These are phyloP conservation scores for Xylaria multiplex DNA, from an alignment of 2,329 filamentous ascomycete genomes.

Conservation along the genomic window DNA sequence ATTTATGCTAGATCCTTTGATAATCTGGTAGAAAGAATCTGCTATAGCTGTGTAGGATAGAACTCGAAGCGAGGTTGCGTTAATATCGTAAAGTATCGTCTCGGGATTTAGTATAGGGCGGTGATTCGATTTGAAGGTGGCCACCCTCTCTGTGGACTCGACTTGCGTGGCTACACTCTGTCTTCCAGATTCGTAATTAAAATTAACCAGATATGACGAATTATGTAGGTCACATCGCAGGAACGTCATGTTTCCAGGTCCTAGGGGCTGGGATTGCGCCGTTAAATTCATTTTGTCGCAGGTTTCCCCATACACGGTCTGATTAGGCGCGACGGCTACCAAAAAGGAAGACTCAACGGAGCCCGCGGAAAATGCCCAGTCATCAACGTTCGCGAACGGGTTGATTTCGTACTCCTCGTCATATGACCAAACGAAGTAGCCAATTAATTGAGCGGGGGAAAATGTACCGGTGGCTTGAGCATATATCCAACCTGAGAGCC, in stretches of 20 bases:
- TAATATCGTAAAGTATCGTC: neutral
- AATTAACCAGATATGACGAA: constrained; percentile 1
- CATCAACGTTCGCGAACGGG: too few species aligned
- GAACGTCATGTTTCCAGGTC: neutral
- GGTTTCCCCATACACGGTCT: too few species aligned
- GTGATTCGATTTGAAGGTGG: too few species aligned
- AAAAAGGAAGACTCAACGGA: neutral
- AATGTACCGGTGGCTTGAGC: too few species aligned
- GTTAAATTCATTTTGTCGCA: neutral
- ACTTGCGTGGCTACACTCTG: neutral
- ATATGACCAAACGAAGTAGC: too few species aligned
- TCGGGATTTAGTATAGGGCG: too few species aligned
- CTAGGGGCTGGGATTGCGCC: neutral
- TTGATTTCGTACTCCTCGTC: too few species aligned
- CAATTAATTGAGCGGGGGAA: too few species aligned
- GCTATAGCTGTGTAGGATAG: neutral
- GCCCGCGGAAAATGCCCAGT: too few species aligned
- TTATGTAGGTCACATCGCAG: constrained; percentile 13
- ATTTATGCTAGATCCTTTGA: neutral
- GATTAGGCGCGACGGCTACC: neutral
- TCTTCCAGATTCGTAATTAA: neutral
- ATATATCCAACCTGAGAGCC: neutral
- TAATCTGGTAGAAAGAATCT: neutral
- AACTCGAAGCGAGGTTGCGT: neutral
- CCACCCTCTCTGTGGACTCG: neutral